Base-by-base conservation (phyloP, 441 rosid species). In the Populus hybrid region DNA sequence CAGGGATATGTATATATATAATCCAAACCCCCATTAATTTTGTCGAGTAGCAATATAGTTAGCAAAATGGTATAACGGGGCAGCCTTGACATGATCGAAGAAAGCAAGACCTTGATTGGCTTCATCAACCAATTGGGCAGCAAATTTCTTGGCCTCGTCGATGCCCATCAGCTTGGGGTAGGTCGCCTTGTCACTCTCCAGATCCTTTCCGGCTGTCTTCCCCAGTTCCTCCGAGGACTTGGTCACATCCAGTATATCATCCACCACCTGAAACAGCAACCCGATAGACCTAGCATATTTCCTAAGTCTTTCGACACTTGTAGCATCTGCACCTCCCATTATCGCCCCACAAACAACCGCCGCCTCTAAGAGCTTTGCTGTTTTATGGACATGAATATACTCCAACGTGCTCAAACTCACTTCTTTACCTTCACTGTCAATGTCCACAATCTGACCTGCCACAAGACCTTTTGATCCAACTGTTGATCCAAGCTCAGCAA, bases 201-300 rank as follows among this genome's bases (percentile, higher is more conserved):
- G 80, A 79, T 92, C 97, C 77, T 94, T 94, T 18, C 98, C 97
- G 0, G 98, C 97, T n/a, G 98, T 92, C 83, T 94, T 92, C 14
- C 97, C 98, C 46, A 94, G 53, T 67, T 94, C 97, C 35, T 85
- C 61, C 0, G 97, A 90, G 0, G 98, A 87, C 78, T 85, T 90
- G 1, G 98, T 92, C 75, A 94, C 89, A 80, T 94, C 98, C 69
- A 92, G 86, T 21, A 94, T 92, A 68, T 87, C 94, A 83, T 93
- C 98, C 76, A 92, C 93, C 23, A 94, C 97, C 75, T 92, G 97
- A 83, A 94, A 92, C 88, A 93, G 73, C 28, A 94, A 30, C 24
- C 98, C 97, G 10, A 91, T 86, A 77, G 82, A 82, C 76, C 92
- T 86, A 3, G 98, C 94, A 24, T 90, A 95, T 18, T 83, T 84